phyloP scores from a whole-genome alignment of 1,139 yeast species.

The Geotrichum reessii region DNA sequence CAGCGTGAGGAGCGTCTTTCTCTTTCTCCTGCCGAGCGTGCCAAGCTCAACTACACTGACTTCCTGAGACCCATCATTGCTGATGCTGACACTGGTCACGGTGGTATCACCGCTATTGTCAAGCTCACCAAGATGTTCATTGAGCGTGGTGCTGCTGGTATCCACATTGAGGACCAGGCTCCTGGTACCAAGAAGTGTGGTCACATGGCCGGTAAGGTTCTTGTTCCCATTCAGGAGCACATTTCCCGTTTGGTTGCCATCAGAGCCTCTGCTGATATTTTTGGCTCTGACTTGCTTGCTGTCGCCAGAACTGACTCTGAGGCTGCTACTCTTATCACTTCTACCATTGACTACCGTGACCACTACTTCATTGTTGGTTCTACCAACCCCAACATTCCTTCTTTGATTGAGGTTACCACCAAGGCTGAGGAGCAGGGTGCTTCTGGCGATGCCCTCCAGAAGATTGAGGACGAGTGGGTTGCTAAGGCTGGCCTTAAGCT shows the following conservation, averaged over 20 bases:
- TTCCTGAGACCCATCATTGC: slow-evolving; percentile 92
- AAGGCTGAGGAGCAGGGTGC: slow-evolving; percentile 74
- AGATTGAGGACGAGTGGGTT: slow-evolving; percentile 79
- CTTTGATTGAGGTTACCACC: slow-evolving; percentile 71
- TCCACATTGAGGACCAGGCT: slow-evolving; percentile 97
- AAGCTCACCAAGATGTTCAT: slow-evolving; percentile 93
- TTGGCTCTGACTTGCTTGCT: slow-evolving; percentile 76
- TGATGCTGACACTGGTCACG: slow-evolving; percentile 98
- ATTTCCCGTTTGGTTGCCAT: slow-evolving; percentile 89
- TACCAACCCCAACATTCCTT: slow-evolving; percentile 73
- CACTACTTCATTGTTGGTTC: slow-evolving; percentile 89
- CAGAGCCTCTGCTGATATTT: slow-evolving; percentile 92
- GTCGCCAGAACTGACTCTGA: slow-evolving; percentile 97
- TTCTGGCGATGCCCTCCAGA: slow-evolving; percentile 62
- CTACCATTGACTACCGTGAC: slow-evolving; percentile 91
- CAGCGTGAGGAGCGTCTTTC: slow-evolving; percentile 80
- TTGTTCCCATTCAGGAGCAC: slow-evolving; percentile 96
- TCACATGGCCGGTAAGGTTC: slow-evolving; percentile 96
- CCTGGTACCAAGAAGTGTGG: slow-evolving; percentile 99
- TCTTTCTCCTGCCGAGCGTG: slow-evolving; percentile 56
- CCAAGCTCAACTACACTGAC: slow-evolving; percentile 56
- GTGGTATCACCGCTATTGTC: slow-evolving; percentile 94
- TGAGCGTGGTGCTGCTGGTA: slow-evolving; percentile 98
- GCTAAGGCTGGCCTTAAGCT: slow-evolving; percentile 77
- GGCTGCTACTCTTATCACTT: slow-evolving; percentile 90